Conservation (phyloP, 2,329 filamentous ascomycete species). For the Penicillium palitans region DNA sequence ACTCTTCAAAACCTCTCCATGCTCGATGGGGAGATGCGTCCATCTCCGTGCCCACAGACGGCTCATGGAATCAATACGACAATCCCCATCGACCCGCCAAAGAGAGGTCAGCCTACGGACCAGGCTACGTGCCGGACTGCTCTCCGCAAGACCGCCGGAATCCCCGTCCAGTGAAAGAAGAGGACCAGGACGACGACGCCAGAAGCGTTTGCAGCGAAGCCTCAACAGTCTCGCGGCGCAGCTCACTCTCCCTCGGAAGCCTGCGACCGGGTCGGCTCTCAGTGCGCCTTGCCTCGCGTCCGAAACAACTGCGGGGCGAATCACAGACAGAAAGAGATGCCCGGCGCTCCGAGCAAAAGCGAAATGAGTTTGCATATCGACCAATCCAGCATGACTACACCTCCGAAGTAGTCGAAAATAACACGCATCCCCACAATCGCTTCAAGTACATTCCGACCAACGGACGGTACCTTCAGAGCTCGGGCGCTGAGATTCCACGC, state of each 20-base stretch:
- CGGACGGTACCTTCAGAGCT: constrained; percentile 28
- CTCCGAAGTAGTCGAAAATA: constrained; percentile 29
- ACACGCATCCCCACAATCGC: constrained; percentile 13
- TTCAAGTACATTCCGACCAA: constrained; percentile 38
- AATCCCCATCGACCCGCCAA: constrained; percentile 27
- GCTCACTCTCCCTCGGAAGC: constrained; percentile 23
- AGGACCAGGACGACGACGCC: constrained; percentile 15
- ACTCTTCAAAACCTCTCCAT: constrained; percentile 33
- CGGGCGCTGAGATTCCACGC: constrained; percentile 8
- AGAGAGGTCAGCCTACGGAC: constrained; percentile 26
- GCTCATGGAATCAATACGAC: constrained; percentile 41
- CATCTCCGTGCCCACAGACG: constrained; percentile 41
- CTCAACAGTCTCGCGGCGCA: constrained; percentile 13
- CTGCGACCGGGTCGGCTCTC: constrained; percentile 33
- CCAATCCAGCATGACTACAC: constrained; percentile 36
- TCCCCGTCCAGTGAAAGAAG: not conserved
- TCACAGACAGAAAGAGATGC: constrained; percentile 7
- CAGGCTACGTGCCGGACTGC: constrained; percentile 31
- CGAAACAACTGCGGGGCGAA: constrained; percentile 19
- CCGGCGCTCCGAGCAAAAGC: constrained; percentile 12
- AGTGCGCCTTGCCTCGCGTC: constrained; percentile 28
- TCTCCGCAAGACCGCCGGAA: constrained; percentile 13
- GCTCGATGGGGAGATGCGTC: constrained; percentile 42
- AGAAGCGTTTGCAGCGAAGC: constrained; percentile 3
- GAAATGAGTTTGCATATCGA: constrained; percentile 36